Percentiles rank a stretch among this genome's conserved stretches.
Conservation (phyloP, 2,329 filamentous ascomycete genomes). For the Fusarium udum region DNA sequence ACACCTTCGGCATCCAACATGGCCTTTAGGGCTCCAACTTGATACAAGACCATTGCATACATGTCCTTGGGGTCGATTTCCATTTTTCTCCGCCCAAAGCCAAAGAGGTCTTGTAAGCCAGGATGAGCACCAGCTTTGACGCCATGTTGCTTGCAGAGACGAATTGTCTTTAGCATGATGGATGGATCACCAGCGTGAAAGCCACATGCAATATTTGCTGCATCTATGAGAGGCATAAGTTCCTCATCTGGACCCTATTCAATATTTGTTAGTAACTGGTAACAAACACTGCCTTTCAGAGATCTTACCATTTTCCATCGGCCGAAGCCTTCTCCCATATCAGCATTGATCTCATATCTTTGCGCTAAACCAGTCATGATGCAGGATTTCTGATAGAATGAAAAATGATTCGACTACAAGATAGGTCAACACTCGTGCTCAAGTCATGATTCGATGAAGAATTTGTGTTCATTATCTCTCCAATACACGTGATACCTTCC, state of each 20-base stretch:
- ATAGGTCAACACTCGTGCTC: background rate
- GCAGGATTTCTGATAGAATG: background rate
- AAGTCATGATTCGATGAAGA: background rate
- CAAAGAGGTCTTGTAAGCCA: slow-evolving; percentile 70
- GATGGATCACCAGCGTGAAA: slow-evolving; percentile 69
- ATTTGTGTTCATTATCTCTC: background rate
- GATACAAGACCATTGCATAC: slow-evolving; percentile 67
- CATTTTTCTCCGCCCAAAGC: slow-evolving; percentile 71
- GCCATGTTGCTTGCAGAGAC: slow-evolving; percentile 64
- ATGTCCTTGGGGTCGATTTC: slow-evolving; percentile 65
- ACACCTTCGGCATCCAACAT: slow-evolving; percentile 67
- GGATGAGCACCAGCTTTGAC: slow-evolving; percentile 71
- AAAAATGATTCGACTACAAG: background rate
- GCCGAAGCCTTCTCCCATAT: slow-evolving; percentile 1
- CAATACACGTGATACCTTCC: background rate
- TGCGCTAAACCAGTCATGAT: background rate
- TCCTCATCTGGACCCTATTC: slow-evolving; percentile 62
- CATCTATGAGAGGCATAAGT: slow-evolving; percentile 68
- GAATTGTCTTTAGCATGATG: slow-evolving; percentile 71
- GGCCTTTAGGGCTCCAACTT: slow-evolving; percentile 69
- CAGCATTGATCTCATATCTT: background rate
- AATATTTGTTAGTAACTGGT: background rate
- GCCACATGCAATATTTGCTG: slow-evolving; percentile 70
- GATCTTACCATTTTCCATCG: background rate
- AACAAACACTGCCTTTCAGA: background rate